Evolutionary conservation across 2,329 filamentous ascomycete species (phyloP).

Genomic region (Metarhizium album): DNA sequence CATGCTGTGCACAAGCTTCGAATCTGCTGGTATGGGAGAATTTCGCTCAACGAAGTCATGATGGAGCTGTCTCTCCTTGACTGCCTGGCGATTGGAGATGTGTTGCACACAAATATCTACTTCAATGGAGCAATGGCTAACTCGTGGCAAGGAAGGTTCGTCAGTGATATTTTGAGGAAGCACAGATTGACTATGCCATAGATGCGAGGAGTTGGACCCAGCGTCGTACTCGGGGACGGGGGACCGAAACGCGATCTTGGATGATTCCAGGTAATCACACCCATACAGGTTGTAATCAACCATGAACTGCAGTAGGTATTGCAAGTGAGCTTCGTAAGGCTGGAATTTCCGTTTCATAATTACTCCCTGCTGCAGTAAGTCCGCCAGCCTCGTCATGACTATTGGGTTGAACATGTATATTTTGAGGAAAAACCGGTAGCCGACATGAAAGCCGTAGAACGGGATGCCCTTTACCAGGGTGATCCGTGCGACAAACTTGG

Average conservation of each 20-base stretch:
- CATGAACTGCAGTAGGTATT: slow-evolving; percentile 95
- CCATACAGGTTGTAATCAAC: slow-evolving; percentile 96
- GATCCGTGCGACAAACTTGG: slow-evolving; percentile 75
- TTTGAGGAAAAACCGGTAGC: slow-evolving; percentile 84
- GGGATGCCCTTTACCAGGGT: slow-evolving; percentile 86
- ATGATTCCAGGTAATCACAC: slow-evolving; percentile 72
- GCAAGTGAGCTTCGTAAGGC: slow-evolving; percentile 87
- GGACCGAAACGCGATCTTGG: slow-evolving; percentile 59
- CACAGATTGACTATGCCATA: slow-evolving; percentile 74
- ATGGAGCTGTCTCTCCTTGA: slow-evolving; percentile 69
- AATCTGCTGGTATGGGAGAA: slow-evolving; percentile 49
- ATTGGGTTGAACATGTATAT: slow-evolving; percentile 86
- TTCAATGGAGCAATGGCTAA: slow-evolving; percentile 82
- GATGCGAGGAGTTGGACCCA: slow-evolving; percentile 47
- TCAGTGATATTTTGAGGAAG: slow-evolving; percentile 37
- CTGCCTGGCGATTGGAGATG: slow-evolving; percentile 70
- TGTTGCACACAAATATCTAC: slow-evolving; percentile 82
- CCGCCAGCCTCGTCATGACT: slow-evolving; percentile 77
- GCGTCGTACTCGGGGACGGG: slow-evolving; percentile 64
- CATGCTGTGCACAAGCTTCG: slow-evolving; percentile 90
- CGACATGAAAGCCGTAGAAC: slow-evolving; percentile 92
- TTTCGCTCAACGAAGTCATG: slow-evolving; percentile 74
- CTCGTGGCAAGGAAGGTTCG: slow-evolving; percentile 55
- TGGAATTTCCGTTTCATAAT: slow-evolving; percentile 78
- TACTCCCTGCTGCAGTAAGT: slow-evolving; percentile 78